Percentiles rank a stretch among this genome's conserved stretches.
Conservation (phyloP, 345 rosid genomes). For the Euphorbia lathyris region DNA sequence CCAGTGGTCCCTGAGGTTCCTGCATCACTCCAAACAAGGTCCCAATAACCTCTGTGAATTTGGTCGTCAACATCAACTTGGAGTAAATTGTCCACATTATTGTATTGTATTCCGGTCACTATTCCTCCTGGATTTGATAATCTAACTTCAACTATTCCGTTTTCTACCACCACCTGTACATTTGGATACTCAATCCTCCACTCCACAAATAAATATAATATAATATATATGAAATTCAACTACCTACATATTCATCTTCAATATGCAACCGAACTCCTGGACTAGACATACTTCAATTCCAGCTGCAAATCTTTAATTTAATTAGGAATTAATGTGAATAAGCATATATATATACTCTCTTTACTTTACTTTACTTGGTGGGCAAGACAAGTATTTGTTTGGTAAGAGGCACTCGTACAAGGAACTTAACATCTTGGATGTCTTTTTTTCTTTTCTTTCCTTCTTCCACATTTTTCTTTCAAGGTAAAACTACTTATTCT, state of each 20-base stretch:
- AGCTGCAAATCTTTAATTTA: too few species aligned
- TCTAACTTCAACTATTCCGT: conserved; percentile 25
- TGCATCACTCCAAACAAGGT: conserved; percentile 30
- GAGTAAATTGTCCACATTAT: conserved; percentile 27
- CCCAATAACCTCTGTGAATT: conserved; percentile 33
- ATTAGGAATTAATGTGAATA: too few species aligned
- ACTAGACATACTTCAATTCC: neutral
- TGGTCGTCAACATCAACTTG: conserved; percentile 17
- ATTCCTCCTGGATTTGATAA: conserved; percentile 30
- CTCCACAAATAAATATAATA: too few species aligned
- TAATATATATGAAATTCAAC: too few species aligned
- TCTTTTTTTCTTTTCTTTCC: too few species aligned
- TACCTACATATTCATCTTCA: conserved; percentile 37
- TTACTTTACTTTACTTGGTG: too few species aligned
- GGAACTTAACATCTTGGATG: too few species aligned
- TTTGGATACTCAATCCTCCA: neutral
- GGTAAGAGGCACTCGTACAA: too few species aligned
- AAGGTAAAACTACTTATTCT: too few species aligned
- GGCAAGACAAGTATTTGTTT: too few species aligned
- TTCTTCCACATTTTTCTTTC: too few species aligned
- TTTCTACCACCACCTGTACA: conserved; percentile 29
- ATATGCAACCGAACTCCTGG: conserved; percentile 25
- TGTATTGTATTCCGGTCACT: conserved; percentile 24
- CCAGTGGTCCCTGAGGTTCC: conserved; percentile 36
- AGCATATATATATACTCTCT: too few species aligned